A percentile compares a stretch with the other conserved stretches of the same genome.
phyloP scores from a whole-genome alignment of 805 yeast species.

The Torulaspora delbrueckii region DNA sequence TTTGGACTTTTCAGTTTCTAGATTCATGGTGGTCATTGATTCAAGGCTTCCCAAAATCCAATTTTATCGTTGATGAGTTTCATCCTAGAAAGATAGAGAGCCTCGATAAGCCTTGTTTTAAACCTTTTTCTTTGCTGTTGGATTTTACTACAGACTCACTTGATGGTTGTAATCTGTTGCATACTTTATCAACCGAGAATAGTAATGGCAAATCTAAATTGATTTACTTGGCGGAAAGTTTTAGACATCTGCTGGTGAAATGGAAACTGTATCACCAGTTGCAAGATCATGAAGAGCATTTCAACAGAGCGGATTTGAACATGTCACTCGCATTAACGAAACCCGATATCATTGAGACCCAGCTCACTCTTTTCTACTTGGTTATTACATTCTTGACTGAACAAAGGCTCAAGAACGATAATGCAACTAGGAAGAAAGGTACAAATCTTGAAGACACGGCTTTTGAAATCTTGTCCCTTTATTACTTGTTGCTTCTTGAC shows the following conservation, averaged over 20 bases:
- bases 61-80: conserved; percentile 27
- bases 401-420: conserved; percentile 1
- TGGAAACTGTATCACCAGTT: conserved; percentile 27
- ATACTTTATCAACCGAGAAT: conserved; percentile 13
- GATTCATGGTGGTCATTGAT: conserved; percentile 31
- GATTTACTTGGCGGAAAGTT: conserved; percentile 19
- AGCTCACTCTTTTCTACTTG: conserved; percentile 28
- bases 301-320: conserved; percentile 1
- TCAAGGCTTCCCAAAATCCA: conserved; percentile 28
- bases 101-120: conserved; percentile 20
- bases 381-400: conserved; percentile 16
- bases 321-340: conserved; percentile 14
- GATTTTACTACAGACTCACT: conserved; percentile 18
- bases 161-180: conserved; percentile 26
- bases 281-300: conserved; percentile 22
- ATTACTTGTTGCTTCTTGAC: conserved; percentile 27
- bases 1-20: conserved; percentile 32
- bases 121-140: conserved; percentile 23
- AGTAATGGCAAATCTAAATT: conserved; percentile 14
- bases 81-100: conserved; percentile 21
- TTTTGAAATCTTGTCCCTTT: conserved; percentile 29
- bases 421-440: background rate
- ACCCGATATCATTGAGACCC: conserved; percentile 28
- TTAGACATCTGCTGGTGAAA: conserved; percentile 20
- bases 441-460: conserved; percentile 21